These are phyloP conservation scores for Fusarium goolgardi DNA, from an alignment of 2,329 filamentous ascomycete genomes.

Conservation along the genomic window DNA sequence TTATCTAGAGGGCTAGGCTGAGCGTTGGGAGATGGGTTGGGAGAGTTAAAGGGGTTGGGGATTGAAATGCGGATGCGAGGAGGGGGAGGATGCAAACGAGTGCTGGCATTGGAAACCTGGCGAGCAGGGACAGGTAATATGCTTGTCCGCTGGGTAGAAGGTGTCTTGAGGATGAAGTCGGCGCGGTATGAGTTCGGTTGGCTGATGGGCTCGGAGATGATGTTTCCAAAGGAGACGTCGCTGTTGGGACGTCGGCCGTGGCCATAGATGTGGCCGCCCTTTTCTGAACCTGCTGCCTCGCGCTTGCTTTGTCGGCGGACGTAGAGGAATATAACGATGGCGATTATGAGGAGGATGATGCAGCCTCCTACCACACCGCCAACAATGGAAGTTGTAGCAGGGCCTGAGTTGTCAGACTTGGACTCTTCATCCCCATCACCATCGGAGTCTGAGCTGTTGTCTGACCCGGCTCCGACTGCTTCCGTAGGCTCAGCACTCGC, in stretches of 20 bases:
- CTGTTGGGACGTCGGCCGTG: conserved; percentile 38
- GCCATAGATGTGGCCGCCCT: conserved; percentile 35
- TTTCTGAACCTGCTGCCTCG: conserved; percentile 32
- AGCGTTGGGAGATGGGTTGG: conserved; percentile 45
- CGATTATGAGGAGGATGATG: conserved; percentile 55
- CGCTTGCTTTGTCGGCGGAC: conserved; percentile 50
- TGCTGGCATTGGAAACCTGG: conserved; percentile 28
- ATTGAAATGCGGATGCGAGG: conserved; percentile 49
- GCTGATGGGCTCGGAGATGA: conserved; percentile 69
- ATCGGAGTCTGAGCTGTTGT: conserved; percentile 12
- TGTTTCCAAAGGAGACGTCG: conserved; percentile 52
- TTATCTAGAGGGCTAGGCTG: conserved; percentile 45
- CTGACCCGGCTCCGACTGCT: conserved; percentile 22
- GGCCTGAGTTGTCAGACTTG: conserved; percentile 39
- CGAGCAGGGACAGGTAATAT: conserved; percentile 21
- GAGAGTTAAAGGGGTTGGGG: conserved; percentile 53
- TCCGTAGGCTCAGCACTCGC: conserved; percentile 32
- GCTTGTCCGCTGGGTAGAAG: conserved; percentile 34
- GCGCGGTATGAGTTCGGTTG: conserved; percentile 58
- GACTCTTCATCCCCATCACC: conserved; percentile 18
- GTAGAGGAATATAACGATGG: conserved; percentile 56
- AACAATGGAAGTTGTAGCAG: conserved; percentile 56
- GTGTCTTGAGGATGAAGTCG: conserved; percentile 63
- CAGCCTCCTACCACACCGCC: conserved; percentile 62
- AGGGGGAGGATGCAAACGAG: conserved; percentile 27